Conservation (phyloP, 2,329 filamentous ascomycete species). For the Fusarium piperis region DNA sequence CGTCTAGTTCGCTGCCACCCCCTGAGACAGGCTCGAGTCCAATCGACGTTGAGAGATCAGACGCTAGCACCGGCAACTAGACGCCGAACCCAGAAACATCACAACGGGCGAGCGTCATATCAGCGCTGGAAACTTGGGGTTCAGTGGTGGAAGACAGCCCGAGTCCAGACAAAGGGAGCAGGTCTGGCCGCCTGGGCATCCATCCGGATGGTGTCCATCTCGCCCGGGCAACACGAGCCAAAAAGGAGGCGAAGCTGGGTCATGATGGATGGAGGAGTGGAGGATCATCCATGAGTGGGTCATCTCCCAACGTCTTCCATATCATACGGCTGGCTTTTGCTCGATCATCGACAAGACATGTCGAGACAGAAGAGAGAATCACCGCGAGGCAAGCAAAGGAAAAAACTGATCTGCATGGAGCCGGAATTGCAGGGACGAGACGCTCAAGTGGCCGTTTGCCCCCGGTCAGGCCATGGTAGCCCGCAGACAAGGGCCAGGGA, state of each 20-base stretch:
- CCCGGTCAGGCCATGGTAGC: constrained; percentile 28
- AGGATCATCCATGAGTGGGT: constrained; percentile 28
- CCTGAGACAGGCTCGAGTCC: constrained; percentile 40
- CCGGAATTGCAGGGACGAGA: constrained; percentile 38
- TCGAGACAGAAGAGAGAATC: constrained; percentile 1
- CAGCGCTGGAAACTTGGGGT: constrained; percentile 3
- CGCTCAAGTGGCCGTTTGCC: constrained; percentile 13
- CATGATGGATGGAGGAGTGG: constrained; percentile 31
- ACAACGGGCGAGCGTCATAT: constrained; percentile 13
- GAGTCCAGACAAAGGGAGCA: constrained; percentile 5
- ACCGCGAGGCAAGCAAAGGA: background rate
- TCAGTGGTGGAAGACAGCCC: constrained; percentile 1
- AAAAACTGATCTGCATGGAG: constrained; percentile 32
- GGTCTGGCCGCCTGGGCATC: background rate
- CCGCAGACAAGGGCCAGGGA: constrained; percentile 30
- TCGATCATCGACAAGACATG: constrained; percentile 1
- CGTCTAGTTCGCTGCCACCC: constrained; percentile 37
- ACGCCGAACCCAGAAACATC: constrained; percentile 25
- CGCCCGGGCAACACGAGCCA: constrained; percentile 35
- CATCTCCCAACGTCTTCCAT: constrained; percentile 26
- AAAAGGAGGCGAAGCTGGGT: constrained; percentile 33
- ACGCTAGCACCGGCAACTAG: constrained; percentile 34
- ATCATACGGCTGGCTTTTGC: constrained; percentile 9
- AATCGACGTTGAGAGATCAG: constrained; percentile 33
- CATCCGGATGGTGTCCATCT: constrained; percentile 22